phyloP scores from a whole-genome alignment of 805 yeast genomes.

The Saturnispora mendoncae region DNA sequence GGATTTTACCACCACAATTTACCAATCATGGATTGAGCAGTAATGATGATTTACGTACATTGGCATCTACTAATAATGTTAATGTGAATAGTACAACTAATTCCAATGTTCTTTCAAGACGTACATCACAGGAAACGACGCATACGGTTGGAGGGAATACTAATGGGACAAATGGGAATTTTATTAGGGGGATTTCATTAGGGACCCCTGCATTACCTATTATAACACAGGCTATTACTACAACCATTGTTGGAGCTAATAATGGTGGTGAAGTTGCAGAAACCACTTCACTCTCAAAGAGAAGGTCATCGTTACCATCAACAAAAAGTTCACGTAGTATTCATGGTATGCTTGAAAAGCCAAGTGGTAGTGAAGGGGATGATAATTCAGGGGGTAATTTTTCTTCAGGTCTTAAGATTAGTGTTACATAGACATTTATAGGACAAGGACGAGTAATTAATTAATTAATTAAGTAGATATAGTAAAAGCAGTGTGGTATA shows the following conservation, averaged over 20 bases:
- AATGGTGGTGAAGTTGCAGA: conserved; percentile 3
- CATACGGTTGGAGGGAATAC: conserved; percentile 6
- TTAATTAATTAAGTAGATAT: neutral
- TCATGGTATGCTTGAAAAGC: neutral
- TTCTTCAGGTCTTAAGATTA: conserved; percentile 11
- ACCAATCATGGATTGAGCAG: neutral
- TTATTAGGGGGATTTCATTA: conserved; percentile 23
- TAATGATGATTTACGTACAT: conserved; percentile 6
- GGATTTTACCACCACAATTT: conserved; percentile 3
- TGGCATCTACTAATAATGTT: neutral
- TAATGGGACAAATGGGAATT: conserved; percentile 16
- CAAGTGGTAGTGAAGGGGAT: no score
- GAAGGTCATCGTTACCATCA: conserved; percentile 4
- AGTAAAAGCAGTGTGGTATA: neutral
- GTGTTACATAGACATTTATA: conserved; percentile 9
- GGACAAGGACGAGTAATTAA: neutral
- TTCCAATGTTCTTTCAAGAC: conserved; percentile 8
- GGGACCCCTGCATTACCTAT: conserved; percentile 31
- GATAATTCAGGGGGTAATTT: conserved; percentile 7
- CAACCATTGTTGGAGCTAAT: conserved; percentile 16
- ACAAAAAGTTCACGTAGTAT: conserved; percentile 4
- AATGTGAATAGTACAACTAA: conserved; percentile 1
- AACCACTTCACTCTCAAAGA: neutral
- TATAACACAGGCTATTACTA: conserved; percentile 27
- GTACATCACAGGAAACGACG: conserved; percentile 15